Percentiles rank a stretch among this genome's conserved stretches.
These are phyloP conservation scores for Phlebiopsis flavidoalba DNA, from an alignment of 768 basidiomycete species.

Conservation along the genomic window DNA sequence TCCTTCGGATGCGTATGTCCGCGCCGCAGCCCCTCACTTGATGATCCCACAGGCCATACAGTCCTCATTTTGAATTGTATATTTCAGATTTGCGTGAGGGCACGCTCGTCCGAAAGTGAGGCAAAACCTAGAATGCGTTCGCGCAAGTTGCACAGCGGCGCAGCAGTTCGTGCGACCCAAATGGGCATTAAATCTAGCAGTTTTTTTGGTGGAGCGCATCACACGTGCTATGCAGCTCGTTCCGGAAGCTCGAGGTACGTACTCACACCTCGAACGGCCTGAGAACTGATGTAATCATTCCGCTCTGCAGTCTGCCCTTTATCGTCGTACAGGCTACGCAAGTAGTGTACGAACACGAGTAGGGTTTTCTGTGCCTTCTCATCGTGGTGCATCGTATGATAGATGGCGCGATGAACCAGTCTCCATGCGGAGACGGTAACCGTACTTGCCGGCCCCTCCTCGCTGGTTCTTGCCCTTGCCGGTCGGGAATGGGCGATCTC, in stretches of 20 bases:
- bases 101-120: not conserved
- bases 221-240: not conserved
- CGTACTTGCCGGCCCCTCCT: not conserved
- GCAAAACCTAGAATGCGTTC: not conserved
- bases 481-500: not conserved
- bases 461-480: not conserved
- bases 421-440: not conserved
- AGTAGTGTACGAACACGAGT: not conserved
- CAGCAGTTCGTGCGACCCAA: not conserved
- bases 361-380: not conserved
- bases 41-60: not conserved
- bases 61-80: not conserved
- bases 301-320: not conserved
- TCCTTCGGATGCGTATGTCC: not conserved
- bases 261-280: not conserved
- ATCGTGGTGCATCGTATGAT: not conserved
- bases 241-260: not conserved
- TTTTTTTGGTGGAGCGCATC: not conserved
- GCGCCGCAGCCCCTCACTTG: not conserved
- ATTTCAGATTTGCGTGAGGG: not conserved
- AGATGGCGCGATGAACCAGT: not conserved
- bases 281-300: not conserved
- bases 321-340: not conserved
- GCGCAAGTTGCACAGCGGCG: not conserved
- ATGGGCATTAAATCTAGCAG: not conserved